Conservation (phyloP, 31 red algal genomes). For the Porphyra umbilicalis region DNA sequence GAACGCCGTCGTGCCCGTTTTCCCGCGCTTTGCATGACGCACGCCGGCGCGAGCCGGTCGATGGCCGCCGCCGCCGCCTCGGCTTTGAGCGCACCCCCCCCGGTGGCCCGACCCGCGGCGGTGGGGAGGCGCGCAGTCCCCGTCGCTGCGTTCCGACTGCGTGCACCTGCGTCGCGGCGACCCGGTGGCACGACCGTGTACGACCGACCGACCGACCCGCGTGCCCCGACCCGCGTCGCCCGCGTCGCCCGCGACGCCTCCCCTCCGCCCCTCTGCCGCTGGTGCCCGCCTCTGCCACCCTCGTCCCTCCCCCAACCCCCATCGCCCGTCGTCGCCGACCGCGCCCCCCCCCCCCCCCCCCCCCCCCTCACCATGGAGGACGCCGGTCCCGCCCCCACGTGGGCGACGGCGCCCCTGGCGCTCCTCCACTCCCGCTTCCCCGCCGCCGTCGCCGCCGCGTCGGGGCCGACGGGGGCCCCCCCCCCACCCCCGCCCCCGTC, state of each 20-base stretch:
- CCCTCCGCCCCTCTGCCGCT: background rate
- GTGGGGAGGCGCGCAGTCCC: too few species aligned
- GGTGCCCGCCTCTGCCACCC: background rate
- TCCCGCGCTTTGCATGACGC: too few species aligned
- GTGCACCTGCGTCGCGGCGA: too few species aligned
- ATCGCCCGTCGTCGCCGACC: background rate
- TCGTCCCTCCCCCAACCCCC: background rate
- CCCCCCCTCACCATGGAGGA: background rate
- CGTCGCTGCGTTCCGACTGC: too few species aligned
- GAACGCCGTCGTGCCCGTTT: too few species aligned
- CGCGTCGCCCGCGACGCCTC: background rate
- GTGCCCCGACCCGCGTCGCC: too few species aligned
- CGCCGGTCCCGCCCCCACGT: background rate
- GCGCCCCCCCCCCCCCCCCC: background rate
- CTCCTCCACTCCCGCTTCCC: slow-evolving; percentile 65
- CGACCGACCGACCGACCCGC: too few species aligned
- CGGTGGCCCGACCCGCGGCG: too few species aligned
- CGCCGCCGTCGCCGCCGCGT: slow-evolving; percentile 16
- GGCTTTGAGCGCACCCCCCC: too few species aligned
- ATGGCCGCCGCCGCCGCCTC: too few species aligned
- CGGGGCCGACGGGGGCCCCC: background rate
- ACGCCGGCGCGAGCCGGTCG: too few species aligned
- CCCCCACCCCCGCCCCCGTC: background rate
- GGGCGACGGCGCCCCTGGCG: slow-evolving; percentile 6
- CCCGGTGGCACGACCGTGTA: too few species aligned